Base-by-base conservation (phyloP, 495 filamentous ascomycete genomes). In the Podospora sp. region DNA sequence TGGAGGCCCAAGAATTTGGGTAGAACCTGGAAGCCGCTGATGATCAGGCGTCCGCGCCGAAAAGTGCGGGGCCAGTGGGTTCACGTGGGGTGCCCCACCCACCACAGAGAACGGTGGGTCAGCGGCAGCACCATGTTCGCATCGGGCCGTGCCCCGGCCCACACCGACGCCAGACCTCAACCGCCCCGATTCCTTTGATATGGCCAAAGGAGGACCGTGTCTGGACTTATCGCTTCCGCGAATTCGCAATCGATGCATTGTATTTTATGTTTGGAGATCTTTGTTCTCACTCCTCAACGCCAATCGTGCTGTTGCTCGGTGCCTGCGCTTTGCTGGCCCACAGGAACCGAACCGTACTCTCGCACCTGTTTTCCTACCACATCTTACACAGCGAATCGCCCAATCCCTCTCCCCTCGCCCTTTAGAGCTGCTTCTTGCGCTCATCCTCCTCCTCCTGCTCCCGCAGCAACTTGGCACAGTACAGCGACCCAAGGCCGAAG, bases 401-500 rank as follows among this genome's bases (percentile, higher is more conserved):
- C 29, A 33, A 33, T 33, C 8, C 29, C 29, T 33, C 8, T 3
- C 29, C 29, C 29, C 8, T 3, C 8, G 29, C 29, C 8, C 21
- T 46, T 22, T 21, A 61, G 16, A 36, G n/a, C 5, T 36, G 12
- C 27, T 61, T 61, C 25, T n/a, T 59, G 3, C 29, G 29, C 58
- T 36, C 35, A 20, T 61, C 58, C 29, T 61, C 33, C 29, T 61
- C 33, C 14, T 61, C 33, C 50, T 60, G 52, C 58, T 76, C 72
- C 68, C 36, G 59, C 66, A 76, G 29, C 64, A 76, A 16, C 46
- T 61, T 64, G 0, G 68, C 69, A 25, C 68, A 71, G 27, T 62
- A 71, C 25, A 69, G 26, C 51, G 66, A 68, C 16, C 73, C 73
- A 0, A 58, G 18, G n/a, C 60, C 33, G 55, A 76, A 74, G 29